Evolutionary conservation across 2,329 filamentous ascomycete genomes (phyloP), one percentile per base, ranked within the genome.

Genomic region (Sporothrix luriei): DNA sequence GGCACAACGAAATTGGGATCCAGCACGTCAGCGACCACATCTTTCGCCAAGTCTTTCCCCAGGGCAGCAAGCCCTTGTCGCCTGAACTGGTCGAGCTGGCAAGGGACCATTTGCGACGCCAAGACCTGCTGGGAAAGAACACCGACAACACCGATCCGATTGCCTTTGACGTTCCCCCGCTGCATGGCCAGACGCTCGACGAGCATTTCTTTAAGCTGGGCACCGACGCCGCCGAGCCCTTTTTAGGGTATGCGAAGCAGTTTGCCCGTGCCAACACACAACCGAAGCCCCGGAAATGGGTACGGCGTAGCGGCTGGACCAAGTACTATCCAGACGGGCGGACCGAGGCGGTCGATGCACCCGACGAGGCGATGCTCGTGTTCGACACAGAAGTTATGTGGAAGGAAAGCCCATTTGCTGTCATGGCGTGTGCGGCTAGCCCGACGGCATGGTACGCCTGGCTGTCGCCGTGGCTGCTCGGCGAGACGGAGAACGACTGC

Each of bases 341-440:
- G 14, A 85, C 84, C 19, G 91, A 95, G 77, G 78, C 84, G 3
- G 87, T 97, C 4, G 88, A 90, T 72, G 87, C 88, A 11, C 95
- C 96, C 0, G 84, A 94, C 71, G 94, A 95, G 77, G 81, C 86
- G 3, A 90, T 94, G 84, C 82, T 98, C 68, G 94, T 91, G 49
- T 99, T 99, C 75, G 95, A 99, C 79, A 97, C 94, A 0, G 95
- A 99, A 79, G 94, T 97, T 61, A 90, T 99, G 90, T 99, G 90
- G 87, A 97, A 96, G 78, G 88, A 95, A 77, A 94, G 90, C 73
- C 90, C 91, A 0, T 99, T 93, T 78, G 93, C 96, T 0, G 93
- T 97, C 70, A 98, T 99, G 93, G 95, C 96, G 26, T 98, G 94
- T 77, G 95, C 96, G 16, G 91, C 90, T 21, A 93, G 93, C 74